phyloP scores from a whole-genome alignment of 2,329 filamentous ascomycete species.

The Cytospora piceae region DNA sequence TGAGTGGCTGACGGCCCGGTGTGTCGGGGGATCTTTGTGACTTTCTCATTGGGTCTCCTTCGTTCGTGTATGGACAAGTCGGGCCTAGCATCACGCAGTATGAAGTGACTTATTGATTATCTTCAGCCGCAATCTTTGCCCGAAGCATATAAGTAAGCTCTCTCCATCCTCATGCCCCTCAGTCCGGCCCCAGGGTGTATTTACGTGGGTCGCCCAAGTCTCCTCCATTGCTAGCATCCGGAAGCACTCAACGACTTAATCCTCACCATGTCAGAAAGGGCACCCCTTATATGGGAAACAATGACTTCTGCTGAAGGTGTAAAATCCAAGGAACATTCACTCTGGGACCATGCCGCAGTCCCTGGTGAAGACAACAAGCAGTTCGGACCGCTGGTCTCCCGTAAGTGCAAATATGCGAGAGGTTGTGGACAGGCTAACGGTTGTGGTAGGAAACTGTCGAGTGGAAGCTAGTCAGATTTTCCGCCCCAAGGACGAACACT shows the following conservation, averaged over 20 bases:
- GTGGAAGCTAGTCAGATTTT: not conserved
- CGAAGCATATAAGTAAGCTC: not conserved
- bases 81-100: conserved; percentile 2
- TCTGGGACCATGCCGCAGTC: not conserved
- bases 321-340: too few relatives aligned
- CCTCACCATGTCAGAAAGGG: too few relatives aligned
- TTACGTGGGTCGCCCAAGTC: too few relatives aligned
- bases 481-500: not conserved
- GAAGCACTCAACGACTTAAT: not conserved
- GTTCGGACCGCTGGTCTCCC: not conserved
- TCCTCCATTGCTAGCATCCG: not conserved
- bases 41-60: not conserved
- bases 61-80: not conserved
- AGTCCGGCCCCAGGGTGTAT: too few relatives aligned
- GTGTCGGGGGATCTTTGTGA: too few relatives aligned
- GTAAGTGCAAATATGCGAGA: not conserved
- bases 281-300: not conserved
- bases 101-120: not conserved
- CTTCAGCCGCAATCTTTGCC: not conserved
- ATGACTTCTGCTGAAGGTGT: not conserved
- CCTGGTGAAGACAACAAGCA: not conserved
- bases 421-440: not conserved
- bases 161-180: too few relatives aligned
- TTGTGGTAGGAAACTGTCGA: not conserved
- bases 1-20: too few relatives aligned